Evolutionary conservation across 148 eudicot species (phyloP), one percentile per base, ranked within the genome.

Genomic region (Selenicereus undatus): DNA sequence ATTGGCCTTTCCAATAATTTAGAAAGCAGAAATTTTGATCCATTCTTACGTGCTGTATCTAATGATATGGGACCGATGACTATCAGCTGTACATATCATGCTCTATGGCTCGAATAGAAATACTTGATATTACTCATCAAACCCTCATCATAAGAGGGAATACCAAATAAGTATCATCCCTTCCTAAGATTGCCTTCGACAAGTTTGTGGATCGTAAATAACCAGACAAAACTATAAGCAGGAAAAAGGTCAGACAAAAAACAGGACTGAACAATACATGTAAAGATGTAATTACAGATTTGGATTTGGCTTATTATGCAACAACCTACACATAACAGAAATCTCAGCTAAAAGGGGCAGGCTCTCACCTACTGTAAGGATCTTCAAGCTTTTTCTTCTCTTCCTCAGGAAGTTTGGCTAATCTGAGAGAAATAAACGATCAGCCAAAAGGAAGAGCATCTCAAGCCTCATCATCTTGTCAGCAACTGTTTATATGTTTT

Each of bases 381-480:
- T 95, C 97, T 89, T 95, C 98, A 52, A 95, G 88, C 79, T 85
- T 88, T 77, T 86, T 87, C 86, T 95, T 95, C 83, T 85, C 92
- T 85, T 89, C 93, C 80, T 92, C 94, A 26, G 97, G 88, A 70
- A 95, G 93, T 74, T 77, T 88, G 78, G 97, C 97, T 85, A 95
- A 92, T 87, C 97, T 95, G 80, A 71, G 80, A 81, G 68, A 69
- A 79, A 17, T 74, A 24, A 66, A 77, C 60, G 60, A 76, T 84
- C 77, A 83, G 70, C 35, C 26, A 66, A 74, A 51, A 22, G 70
- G 56, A 60, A 73, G 45, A 62, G 6, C 45, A 79, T 17, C 36
- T 29, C 64, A 30, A 21, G 26, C 26, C 20, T 76, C 71, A 21
- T 58, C 42, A 45, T 60, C 48, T 21, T 22, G 43, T 62, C 30